Conservation (phyloP, 352 stramenopile species). For the Phytophthora idaei region DNA sequence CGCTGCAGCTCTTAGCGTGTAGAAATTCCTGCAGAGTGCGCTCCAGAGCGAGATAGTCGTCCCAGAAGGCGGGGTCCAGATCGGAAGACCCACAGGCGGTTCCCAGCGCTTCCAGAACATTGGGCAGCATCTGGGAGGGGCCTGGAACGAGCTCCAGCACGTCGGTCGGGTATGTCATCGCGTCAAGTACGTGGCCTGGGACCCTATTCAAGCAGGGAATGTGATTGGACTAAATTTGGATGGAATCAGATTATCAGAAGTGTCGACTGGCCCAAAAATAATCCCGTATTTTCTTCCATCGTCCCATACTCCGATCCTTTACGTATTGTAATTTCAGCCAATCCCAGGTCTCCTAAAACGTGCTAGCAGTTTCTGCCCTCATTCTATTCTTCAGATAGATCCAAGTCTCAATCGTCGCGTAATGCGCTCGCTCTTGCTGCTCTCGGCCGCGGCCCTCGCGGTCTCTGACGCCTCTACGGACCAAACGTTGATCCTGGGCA, state of each 20-base stretch:
- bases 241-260: constrained; percentile 19
- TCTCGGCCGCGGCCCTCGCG: constrained; percentile 18
- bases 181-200: constrained; percentile 6
- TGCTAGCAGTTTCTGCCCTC: constrained; percentile 9
- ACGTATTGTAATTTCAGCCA: constrained; percentile 4
- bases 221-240: constrained; percentile 17
- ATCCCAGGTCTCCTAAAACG: neutral
- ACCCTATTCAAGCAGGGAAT: no score
- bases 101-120: constrained; percentile 42
- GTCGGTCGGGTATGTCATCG: constrained; percentile 18
- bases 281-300: neutral
- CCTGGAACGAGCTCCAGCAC: constrained; percentile 47
- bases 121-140: constrained; percentile 45
- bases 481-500: constrained; percentile 39
- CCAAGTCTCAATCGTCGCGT: constrained; percentile 25
- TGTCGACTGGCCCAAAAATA: neutral
- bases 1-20: constrained; percentile 35
- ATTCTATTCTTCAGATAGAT: constrained; percentile 28
- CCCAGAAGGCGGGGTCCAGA: constrained; percentile 55
- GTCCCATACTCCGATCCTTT: neutral
- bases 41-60: constrained; percentile 58
- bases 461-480: constrained; percentile 18
- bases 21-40: constrained; percentile 40
- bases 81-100: constrained; percentile 49
- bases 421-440: constrained; percentile 21